Conservation (phyloP, 768 basidiomycete genomes). For the Pleurotus citrinopileatus region DNA sequence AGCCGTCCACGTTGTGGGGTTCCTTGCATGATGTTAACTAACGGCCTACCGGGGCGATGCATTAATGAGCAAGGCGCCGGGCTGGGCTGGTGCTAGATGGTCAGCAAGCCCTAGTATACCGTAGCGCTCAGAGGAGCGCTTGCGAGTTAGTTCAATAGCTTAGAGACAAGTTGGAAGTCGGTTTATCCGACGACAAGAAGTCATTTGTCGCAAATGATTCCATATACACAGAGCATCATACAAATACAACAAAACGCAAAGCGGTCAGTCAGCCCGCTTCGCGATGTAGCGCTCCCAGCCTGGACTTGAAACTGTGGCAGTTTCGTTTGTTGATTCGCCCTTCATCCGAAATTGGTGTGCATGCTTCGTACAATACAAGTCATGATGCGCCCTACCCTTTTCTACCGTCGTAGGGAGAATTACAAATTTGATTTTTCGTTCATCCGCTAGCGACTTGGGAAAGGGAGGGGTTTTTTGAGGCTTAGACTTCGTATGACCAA, state of each 20-base stretch:
- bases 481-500: slow-evolving; percentile 39
- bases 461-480: slow-evolving; percentile 51
- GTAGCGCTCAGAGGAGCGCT: not conserved
- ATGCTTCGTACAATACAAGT: slow-evolving; percentile 27
- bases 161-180: too few species aligned
- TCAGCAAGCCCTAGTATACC: not conserved
- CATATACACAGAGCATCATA: not conserved
- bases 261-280: slow-evolving; percentile 29
- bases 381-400: slow-evolving; percentile 14
- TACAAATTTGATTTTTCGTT: slow-evolving; percentile 50
- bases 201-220: too few species aligned
- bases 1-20: not conserved
- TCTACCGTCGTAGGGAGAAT: slow-evolving; percentile 39
- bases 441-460: slow-evolving; percentile 45
- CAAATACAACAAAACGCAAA: not conserved
- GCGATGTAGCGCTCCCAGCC: slow-evolving; percentile 67
- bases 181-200: too few species aligned
- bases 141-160: too few species aligned
- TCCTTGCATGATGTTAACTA: not conserved
- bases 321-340: slow-evolving; percentile 27
- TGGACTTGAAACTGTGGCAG: slow-evolving; percentile 51
- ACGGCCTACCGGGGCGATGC: not conserved
- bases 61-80: not conserved
- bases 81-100: not conserved
- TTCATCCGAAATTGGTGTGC: slow-evolving; percentile 21